Percentiles rank a stretch among this genome's conserved stretches.
Evolutionary conservation across 2,329 filamentous ascomycete species (phyloP).

Genomic region (Diaporthe helianthi): DNA sequence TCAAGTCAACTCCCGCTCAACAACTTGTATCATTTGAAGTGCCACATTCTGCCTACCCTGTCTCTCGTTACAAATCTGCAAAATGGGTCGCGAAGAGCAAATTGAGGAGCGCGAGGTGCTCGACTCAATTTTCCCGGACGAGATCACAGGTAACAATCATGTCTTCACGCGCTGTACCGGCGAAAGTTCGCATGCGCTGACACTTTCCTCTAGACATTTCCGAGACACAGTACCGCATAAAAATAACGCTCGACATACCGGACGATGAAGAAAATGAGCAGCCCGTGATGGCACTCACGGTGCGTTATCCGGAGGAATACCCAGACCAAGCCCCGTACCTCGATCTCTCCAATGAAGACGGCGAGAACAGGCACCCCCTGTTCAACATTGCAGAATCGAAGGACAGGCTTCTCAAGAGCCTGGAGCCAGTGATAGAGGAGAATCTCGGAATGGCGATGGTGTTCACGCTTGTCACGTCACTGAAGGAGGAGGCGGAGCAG

Average conservation of each 20-base stretch:
- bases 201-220: constrained; percentile 74
- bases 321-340: constrained; percentile 86
- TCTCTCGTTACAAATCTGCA: background rate
- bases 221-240: constrained; percentile 87
- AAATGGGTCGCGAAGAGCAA: constrained; percentile 82
- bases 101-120: constrained; percentile 96
- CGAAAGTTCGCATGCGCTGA: constrained; percentile 1
- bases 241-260: constrained; percentile 80
- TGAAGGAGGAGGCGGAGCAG: constrained; percentile 91
- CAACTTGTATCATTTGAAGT: background rate
- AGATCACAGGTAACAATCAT: constrained; percentile 77
- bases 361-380: constrained; percentile 71
- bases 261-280: constrained; percentile 66
- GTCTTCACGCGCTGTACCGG: background rate
- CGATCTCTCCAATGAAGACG: constrained; percentile 77
- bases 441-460: constrained; percentile 98
- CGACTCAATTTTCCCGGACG: constrained; percentile 96
- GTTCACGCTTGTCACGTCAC: constrained; percentile 83
- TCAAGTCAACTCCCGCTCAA: background rate
- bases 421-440: constrained; percentile 83
- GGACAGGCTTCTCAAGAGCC: constrained; percentile 70
- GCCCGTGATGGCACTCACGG: constrained; percentile 79
- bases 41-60: background rate
- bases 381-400: constrained; percentile 86
- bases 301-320: constrained; percentile 89